phyloP scores from a whole-genome alignment of 768 basidiomycete genomes.

The Leucocoprinus sp. region DNA sequence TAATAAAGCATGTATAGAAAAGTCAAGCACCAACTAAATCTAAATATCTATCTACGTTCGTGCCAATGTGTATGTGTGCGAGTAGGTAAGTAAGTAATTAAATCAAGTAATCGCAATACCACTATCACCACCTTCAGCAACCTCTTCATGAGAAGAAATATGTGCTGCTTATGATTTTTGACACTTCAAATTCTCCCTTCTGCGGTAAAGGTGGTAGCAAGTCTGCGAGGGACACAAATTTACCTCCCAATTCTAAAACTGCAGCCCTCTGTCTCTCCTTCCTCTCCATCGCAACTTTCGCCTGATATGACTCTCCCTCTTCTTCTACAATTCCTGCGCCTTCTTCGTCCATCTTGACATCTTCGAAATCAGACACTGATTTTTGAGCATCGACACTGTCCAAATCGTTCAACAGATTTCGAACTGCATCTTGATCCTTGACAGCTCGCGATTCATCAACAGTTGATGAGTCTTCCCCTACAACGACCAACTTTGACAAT shows the following conservation, averaged over 20 bases:
- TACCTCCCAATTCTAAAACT: conserved; percentile 28
- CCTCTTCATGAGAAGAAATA: conserved; percentile 87
- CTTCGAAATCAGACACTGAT: conserved; percentile 16
- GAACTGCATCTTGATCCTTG: conserved; percentile 7
- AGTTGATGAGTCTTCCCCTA: conserved; percentile 29
- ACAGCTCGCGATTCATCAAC: conserved; percentile 20
- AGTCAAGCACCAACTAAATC: too few relatives aligned
- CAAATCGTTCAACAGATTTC: conserved; percentile 4
- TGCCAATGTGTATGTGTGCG: too few relatives aligned
- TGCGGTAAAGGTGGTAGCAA: conserved; percentile 70
- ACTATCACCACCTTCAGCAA: too few relatives aligned
- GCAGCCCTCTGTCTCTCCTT: conserved; percentile 5
- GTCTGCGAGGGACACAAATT: conserved; percentile 71
- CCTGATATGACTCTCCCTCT: conserved; percentile 9
- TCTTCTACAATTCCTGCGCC: conserved; percentile 14
- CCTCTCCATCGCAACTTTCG: too few relatives aligned
- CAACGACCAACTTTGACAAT: conserved; percentile 27
- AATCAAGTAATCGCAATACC: too few relatives aligned
- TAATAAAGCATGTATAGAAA: too few relatives aligned
- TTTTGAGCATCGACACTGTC: conserved; percentile 7
- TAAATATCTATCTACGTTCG: too few relatives aligned
- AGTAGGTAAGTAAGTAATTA: too few relatives aligned
- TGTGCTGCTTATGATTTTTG: conserved; percentile 66
- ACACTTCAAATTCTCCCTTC: conserved; percentile 83
- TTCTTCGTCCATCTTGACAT: conserved; percentile 12